phyloP scores from a whole-genome alignment of 805 yeast species.

The Wickerhamiella hasegawae region DNA sequence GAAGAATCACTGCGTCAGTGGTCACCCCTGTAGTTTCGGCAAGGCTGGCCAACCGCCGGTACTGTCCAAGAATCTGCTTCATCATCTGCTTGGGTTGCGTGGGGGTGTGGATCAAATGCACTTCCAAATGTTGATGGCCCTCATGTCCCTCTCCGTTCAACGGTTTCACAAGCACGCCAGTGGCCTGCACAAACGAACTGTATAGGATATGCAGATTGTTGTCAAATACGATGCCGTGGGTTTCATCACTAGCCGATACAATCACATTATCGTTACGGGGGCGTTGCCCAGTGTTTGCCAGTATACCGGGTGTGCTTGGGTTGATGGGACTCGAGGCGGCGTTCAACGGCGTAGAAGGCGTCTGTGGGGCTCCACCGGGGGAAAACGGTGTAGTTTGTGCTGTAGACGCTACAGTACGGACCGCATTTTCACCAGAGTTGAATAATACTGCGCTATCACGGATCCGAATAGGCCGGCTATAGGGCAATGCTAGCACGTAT shows the following conservation, averaged over 20 bases:
- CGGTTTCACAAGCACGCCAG: constrained; percentile 13
- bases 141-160: neutral
- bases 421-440: neutral
- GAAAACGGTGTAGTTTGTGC: neutral
- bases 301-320: neutral
- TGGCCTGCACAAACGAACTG: constrained; percentile 8
- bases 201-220: constrained; percentile 1
- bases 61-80: constrained; percentile 22
- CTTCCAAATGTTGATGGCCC: constrained; percentile 8
- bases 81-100: constrained; percentile 13
- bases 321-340: neutral
- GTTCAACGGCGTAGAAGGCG: neutral
- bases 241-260: constrained; percentile 6
- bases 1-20: constrained; percentile 17
- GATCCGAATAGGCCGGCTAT: neutral
- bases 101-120: constrained; percentile 3
- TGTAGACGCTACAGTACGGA: too few relatives aligned
- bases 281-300: neutral
- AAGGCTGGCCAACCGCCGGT: constrained; percentile 22
- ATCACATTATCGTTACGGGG: constrained; percentile 5
- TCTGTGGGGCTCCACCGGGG: neutral
- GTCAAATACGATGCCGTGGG: constrained; percentile 7
- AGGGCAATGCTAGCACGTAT: neutral
- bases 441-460: neutral
- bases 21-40: constrained; percentile 23